Base-by-base conservation (phyloP, 345 rosid genomes). In the Aurinia saxatilis region DNA sequence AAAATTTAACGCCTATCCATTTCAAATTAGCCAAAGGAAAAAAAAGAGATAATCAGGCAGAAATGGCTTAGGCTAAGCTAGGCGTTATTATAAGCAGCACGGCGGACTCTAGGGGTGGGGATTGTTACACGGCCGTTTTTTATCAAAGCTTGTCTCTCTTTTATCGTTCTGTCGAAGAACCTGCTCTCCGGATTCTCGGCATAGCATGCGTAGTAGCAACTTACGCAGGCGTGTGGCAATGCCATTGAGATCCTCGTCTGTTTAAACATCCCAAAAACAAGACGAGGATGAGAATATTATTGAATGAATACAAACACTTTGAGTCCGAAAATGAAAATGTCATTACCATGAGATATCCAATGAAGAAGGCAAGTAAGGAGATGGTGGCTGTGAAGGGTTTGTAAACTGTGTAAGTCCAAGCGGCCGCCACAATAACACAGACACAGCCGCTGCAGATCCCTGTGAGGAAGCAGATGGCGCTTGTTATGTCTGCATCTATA, bases 241-340 rank as follows among this genome's bases (percentile, higher is more conserved):
- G 96, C 97, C 99, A 90, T 95, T 10, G 97, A 82, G 41, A 95
- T 95, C 83, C 97, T 86, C 0, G 95, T 84, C 97, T 92, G 93
- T 9, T 30, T 6, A 35, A 62, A 35, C 40, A 40, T 51, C 67
- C 68, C 14, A 13, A 45, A 6, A 16, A 42, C 19, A 34, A 7
- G 1, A 17, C 40, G 29, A 55, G 11, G 18, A 50, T 51, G 11
- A 46, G 56, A 11, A 45, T 1, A 11, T 9, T 13, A 39, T 2
- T n/a, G 16, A 38, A 1, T 11, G 37, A 62, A 40, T 4, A 48
- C 27, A 38, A 13, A 21, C 6, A 16, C 19, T 7, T 46, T 6
- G 5, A 48, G 34, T 21, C 9, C 25, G 23, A 48, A 25, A 31
- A 23, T 53, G 6, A 17, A 42, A 40, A 2, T 48, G 16, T 29